Conservation (phyloP, 2,329 filamentous ascomycete genomes). For the Cladosporium oxysporum region DNA sequence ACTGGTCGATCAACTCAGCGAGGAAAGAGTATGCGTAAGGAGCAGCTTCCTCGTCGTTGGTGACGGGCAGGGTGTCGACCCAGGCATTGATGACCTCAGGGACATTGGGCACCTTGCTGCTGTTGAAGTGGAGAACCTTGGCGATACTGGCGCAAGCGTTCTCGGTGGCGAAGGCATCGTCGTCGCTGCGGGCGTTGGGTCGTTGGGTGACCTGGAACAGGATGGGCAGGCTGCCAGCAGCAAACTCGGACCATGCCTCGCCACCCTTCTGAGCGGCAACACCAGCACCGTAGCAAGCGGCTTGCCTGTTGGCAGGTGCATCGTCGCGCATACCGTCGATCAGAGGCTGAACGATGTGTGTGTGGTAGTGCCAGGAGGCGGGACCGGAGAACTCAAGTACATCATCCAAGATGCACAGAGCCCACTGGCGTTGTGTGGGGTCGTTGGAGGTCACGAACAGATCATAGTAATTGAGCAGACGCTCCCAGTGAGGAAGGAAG, state of each 20-base stretch:
- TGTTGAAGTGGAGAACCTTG: constrained; percentile 92
- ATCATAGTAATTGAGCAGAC: constrained; percentile 80
- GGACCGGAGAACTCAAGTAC: constrained; percentile 95
- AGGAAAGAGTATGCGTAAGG: constrained; percentile 95
- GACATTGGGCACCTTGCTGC: constrained; percentile 70
- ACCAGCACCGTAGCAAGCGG: constrained; percentile 92
- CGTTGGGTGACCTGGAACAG: constrained; percentile 84
- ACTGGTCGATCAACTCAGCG: constrained; percentile 90
- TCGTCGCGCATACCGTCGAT: constrained; percentile 82
- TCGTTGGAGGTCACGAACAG: constrained; percentile 79
- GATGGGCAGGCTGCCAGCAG: constrained; percentile 74
- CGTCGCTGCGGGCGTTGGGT: constrained; percentile 80
- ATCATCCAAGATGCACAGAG: constrained; percentile 98
- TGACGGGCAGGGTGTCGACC: constrained; percentile 87
- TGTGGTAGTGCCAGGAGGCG: constrained; percentile 82
- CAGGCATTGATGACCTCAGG: constrained; percentile 80
- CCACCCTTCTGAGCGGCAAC: constrained; percentile 94
- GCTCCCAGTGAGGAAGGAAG: constrained; percentile 88
- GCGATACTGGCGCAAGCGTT: constrained; percentile 96
- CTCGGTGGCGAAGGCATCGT: constrained; percentile 95
- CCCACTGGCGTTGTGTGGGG: constrained; percentile 94
- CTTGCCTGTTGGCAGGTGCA: constrained; percentile 90
- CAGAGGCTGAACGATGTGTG: constrained; percentile 83
- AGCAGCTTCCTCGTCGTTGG: constrained; percentile 94
- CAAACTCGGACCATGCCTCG: constrained; percentile 81